These are phyloP conservation scores for Erythrobasidium yunnanense DNA, from an alignment of 768 basidiomycete genomes.

Conservation along the genomic window DNA sequence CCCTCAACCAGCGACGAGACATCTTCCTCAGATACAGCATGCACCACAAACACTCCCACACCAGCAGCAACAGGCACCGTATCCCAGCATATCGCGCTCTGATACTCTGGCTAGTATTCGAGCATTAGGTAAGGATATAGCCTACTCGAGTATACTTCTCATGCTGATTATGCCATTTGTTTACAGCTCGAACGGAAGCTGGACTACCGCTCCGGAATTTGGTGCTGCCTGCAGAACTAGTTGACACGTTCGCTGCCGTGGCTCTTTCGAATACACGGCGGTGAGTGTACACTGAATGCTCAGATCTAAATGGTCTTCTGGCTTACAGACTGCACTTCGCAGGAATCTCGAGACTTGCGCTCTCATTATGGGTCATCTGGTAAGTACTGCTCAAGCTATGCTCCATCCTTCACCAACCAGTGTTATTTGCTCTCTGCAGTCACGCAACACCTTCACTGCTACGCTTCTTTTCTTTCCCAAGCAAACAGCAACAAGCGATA, in stretches of 20 bases:
- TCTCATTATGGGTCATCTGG: background rate
- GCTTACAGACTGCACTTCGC: background rate
- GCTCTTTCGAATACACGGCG: constrained; percentile 1
- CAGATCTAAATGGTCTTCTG: background rate
- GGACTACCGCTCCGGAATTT: background rate
- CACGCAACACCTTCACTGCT: background rate
- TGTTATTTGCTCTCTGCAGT: background rate
- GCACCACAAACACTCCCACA: too few relatives aligned
- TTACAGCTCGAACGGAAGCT: background rate
- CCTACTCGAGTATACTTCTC: too few relatives aligned
- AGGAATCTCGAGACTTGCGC: constrained; percentile 10
- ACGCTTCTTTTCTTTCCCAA: background rate
- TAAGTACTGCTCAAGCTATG: background rate
- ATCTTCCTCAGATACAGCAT: too few relatives aligned
- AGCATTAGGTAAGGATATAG: too few relatives aligned
- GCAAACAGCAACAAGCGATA: background rate
- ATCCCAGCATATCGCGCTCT: too few relatives aligned
- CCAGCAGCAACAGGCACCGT: too few relatives aligned
- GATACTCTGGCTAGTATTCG: too few relatives aligned
- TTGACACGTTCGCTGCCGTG: background rate
- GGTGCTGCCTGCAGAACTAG: background rate
- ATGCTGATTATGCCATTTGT: too few relatives aligned
- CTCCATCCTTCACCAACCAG: background rate
- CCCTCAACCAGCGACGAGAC: too few relatives aligned
- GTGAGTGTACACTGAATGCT: background rate